phyloP scores from a whole-genome alignment of 345 rosid genomes.

The Lagerstroemia speciosa region DNA sequence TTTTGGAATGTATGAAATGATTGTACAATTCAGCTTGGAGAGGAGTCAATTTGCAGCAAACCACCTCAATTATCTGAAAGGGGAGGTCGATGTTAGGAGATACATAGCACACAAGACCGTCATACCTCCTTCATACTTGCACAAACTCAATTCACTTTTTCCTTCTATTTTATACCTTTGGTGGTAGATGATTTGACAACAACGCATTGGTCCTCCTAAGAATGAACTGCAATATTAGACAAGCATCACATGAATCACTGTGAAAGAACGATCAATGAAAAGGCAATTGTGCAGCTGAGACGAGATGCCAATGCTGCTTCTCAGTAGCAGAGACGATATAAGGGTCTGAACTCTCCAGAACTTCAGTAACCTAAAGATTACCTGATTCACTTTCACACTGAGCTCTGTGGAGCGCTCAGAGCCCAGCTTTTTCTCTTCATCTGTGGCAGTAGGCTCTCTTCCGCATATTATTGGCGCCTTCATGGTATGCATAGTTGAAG shows the following conservation, averaged over 20 bases:
- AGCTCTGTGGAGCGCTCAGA: slow-evolving; percentile 81
- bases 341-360: neutral
- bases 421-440: slow-evolving; percentile 77
- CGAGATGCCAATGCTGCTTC: neutral
- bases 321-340: neutral
- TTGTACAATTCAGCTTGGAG: slow-evolving; percentile 80
- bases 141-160: neutral
- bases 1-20: slow-evolving; percentile 94
- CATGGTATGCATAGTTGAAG: neutral
- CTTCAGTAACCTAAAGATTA: slow-evolving; percentile 17
- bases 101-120: neutral
- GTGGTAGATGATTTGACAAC: slow-evolving; percentile 94
- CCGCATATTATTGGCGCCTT: slow-evolving; percentile 92
- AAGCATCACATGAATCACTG: slow-evolving; percentile 1
- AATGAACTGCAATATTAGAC: slow-evolving; percentile 58
- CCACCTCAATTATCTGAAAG: slow-evolving; percentile 90
- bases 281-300: neutral
- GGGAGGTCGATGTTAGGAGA: slow-evolving; percentile 14
- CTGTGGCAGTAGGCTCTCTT: slow-evolving; percentile 87
- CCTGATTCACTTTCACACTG: slow-evolving; percentile 97
- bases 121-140: neutral
- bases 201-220: slow-evolving; percentile 91
- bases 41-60: slow-evolving; percentile 93
- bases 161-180: slow-evolving; percentile 48
- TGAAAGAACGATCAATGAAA: neutral